Evolutionary conservation across 192 early-diverging fungal genomes (phyloP), one percentile per base, ranked within the genome.

Genomic region (Phlyctochytrium bullatum): DNA sequence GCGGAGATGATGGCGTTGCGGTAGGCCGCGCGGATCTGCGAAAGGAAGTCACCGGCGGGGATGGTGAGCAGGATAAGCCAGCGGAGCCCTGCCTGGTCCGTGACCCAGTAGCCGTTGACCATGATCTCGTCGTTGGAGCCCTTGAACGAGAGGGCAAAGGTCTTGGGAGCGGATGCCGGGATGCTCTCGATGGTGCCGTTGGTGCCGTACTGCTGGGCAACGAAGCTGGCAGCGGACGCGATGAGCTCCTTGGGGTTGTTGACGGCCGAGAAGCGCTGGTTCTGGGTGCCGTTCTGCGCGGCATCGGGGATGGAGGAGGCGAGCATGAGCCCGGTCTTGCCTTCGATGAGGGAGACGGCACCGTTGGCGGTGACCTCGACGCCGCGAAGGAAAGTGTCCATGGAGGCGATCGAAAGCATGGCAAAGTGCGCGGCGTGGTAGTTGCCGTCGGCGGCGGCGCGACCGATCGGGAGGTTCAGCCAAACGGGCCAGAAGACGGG

Each of bases 261-360:
- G 14, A 64, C 16, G 4, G 62, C 62, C 4, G 62, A 16, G 40
- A 47, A 64, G 4, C 14, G 6, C 0, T 34, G 0, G 54, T 28
- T 57, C 14, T 6, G 14, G 12, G 54, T 57, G 0, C 62, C 62
- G 0, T 36, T 25, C 0, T 36, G 24, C 6, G 33, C 25, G 0
- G 1, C 30, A 25, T 31, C 40, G 1, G 17, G n/a, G 17, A 25
- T n/a, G 24, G 62, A 64, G 6, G 36, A 50, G 0, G 62, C 62
- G 50, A 64, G 33, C 62, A 64, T 64, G 0, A 0, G 23, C 0
- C 62, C 62, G 4, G 62, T 64, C 10, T 64, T 64, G 36, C 62
- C 62, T 32, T 64, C 62, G 40, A 64, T 47, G 25, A 64, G 40
- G 14, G 1, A 3, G 3, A 64, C 40, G 31, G 50, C 62, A 16